Evolutionary conservation across 305 asterid species (phyloP), one percentile per base, ranked within the genome.

Genomic region (Caryopteris hybrid): DNA sequence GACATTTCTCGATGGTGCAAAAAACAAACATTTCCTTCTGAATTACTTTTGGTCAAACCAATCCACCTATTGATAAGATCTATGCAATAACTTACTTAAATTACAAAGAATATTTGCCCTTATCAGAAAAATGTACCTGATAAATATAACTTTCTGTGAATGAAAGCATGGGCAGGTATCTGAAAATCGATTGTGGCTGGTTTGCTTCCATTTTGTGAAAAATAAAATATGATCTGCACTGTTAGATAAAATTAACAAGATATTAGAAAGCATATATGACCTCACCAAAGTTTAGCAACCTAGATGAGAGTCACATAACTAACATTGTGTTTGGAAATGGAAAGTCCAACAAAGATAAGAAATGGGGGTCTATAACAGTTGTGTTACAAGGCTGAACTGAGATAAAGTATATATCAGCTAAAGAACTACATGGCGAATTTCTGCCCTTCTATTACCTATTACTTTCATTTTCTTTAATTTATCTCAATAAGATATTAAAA

Each of bases 211-310:
- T 82, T 29, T 77, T 59, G 73, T 94, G 99, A 79, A 94, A 94
- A 95, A 91, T 83, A 79, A 88, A 89, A 74, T 91, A 87, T 45
- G 98, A 94, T 77, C 98, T 84, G 84, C 95, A 89, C 99, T 94
- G 92, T 70, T 71, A 42, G 64, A 61, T 42, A 41, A 6, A 36
- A 67, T 42, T 20, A 65, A 34, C 36, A 23, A 75, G 14, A 71
- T 14, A 64, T 54, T 53, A 58, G 63, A 3, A 53, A 65, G 59
- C 54, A 47, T 38, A 20, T 38, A 54, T 64, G 39, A n/a, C 18
- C 20, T 14, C 39, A 52, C 20, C 33, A 31, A 50, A 42, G 34
- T 64, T 69, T 62, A 3, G 38, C 38, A 12, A 63, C 61, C 43
- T 54, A 39, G 62, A 76, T 52, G 71, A 34, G 50, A 71, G n/a